These are phyloP conservation scores for Hordeum pubiflorum DNA, from an alignment of 202 grass and related monocot genomes.

Conservation along the genomic window DNA sequence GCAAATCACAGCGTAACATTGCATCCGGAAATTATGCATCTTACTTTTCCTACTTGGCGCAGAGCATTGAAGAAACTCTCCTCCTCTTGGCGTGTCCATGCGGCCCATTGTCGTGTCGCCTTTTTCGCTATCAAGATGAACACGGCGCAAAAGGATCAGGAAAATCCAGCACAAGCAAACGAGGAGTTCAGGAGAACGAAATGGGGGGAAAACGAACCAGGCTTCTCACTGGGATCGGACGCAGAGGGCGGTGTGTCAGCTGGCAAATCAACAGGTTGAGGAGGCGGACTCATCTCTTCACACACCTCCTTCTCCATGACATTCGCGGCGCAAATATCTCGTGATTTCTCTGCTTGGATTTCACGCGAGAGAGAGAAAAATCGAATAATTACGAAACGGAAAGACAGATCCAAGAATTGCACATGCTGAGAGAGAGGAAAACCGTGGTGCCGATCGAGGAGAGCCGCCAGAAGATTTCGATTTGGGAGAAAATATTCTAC, in stretches of 20 bases:
- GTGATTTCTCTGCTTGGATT: constrained; percentile 27
- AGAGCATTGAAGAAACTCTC: constrained; percentile 97
- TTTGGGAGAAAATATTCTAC: neutral
- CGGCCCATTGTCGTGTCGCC: constrained; percentile 76
- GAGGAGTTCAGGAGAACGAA: neutral
- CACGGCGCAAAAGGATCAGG: neutral
- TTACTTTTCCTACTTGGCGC: constrained; percentile 97
- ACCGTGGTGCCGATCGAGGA: constrained; percentile 15
- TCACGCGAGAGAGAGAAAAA: neutral
- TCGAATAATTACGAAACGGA: neutral
- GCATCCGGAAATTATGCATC: constrained; percentile 25
- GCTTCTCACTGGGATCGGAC: constrained; percentile 23
- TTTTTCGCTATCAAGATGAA: constrained; percentile 48
- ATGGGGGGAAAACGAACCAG: constrained; percentile 15
- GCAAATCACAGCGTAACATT: constrained; percentile 20
- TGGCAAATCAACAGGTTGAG: constrained; percentile 11
- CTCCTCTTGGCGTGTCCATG: constrained; percentile 94
- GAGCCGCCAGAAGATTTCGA: constrained; percentile 14
- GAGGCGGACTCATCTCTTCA: constrained; percentile 15
- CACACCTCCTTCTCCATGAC: constrained; percentile 27
- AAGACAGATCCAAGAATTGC: constrained; percentile 15
- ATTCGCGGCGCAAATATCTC: constrained; percentile 28
- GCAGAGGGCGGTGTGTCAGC: neutral
- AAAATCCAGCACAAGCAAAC: constrained; percentile 11
- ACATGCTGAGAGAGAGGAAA: neutral